Base-by-base conservation (phyloP, 441 rosid species). In the Daphne laureola region DNA sequence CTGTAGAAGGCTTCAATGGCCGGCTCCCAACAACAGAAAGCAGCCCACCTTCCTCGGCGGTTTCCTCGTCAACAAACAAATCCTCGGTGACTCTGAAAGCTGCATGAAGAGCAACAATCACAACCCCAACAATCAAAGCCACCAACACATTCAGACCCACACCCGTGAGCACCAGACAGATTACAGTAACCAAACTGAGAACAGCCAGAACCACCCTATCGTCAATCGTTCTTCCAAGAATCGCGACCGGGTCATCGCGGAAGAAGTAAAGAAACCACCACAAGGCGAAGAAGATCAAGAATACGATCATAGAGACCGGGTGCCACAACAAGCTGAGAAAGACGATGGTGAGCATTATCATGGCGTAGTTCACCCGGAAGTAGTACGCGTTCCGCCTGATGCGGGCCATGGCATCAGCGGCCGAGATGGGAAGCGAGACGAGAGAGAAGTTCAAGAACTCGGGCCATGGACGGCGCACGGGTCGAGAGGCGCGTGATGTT, bases 261-360 rank as follows among this genome's bases (percentile, higher is more conserved):
- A 73, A 75, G 73, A 90, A 82, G 68, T 84, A 90, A 7, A 90
- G 75, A 54, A 78, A 74, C 63, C 80, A 73, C 97, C 97, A 90
- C 0, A 73, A 84, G 44, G 77, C 17, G 73, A 79, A 81, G 18
- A 78, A 70, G 59, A 75, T 46, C 54, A 85, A 55, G 27, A 87
- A 84, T 8, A 89, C 81, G 49, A 81, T 70, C 83, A 90, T 71
- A 0, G 97, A 84, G 25, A 73, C 41, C 1, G 97, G 96, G 48
- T 87, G 96, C 81, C 88, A 90, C 9, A 90, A 66, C 36, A 90
- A 73, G 74, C 89, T 77, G 13, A 80, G 68, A 64, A 90, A 90
- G 59, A 87, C 76, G 49, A 74, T 66, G 25, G 46, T 58, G 16
- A 90, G 86, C 54, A 75, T 57, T 50, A 74, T 53, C 59, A 87